Evolutionary conservation across 371 early-diverging fungal species (phyloP).

Genomic region (Mucor indicus): DNA sequence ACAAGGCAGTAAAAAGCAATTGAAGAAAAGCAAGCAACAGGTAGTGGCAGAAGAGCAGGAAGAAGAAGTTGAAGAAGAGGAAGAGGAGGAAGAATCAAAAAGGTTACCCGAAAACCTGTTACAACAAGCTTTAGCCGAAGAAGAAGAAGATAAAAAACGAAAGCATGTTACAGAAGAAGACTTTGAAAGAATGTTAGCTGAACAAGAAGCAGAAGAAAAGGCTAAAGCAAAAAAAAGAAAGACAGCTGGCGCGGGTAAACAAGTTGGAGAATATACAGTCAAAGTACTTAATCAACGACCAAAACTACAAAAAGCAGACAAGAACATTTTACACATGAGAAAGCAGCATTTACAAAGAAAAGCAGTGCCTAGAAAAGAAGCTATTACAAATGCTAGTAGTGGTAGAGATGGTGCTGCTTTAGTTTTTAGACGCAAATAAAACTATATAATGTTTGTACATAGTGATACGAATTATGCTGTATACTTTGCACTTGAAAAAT

Average conservation of each 20-base stretch:
- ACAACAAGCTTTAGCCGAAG: constrained; percentile 32
- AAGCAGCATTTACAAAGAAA: constrained; percentile 22
- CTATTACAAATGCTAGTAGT: constrained; percentile 32
- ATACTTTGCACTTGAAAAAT: too few relatives aligned
- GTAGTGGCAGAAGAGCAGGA: constrained; percentile 6
- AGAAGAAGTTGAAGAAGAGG: constrained; percentile 1
- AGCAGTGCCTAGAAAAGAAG: constrained; percentile 34
- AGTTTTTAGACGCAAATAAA: constrained; percentile 32
- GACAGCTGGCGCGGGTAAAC: constrained; percentile 11
- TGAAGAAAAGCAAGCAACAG: constrained; percentile 18
- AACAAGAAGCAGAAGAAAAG: constrained; percentile 43
- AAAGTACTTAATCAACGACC: constrained; percentile 44
- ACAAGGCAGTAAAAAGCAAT: constrained; percentile 32
- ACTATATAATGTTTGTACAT: too few relatives aligned
- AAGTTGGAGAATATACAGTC: constrained; percentile 50
- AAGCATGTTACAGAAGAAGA: constrained; percentile 44
- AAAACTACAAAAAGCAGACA: constrained; percentile 26
- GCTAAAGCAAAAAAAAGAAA: constrained; percentile 24
- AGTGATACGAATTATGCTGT: too few relatives aligned
- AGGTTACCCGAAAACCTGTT: constrained; percentile 34
- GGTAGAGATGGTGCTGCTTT: constrained; percentile 35
- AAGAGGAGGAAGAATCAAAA: constrained; percentile 10
- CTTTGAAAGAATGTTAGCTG: constrained; percentile 46
- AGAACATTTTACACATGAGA: constrained; percentile 23
- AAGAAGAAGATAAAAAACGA: constrained; percentile 32